Evolutionary conservation across 768 basidiomycete species (phyloP), one percentile per base, ranked within the genome.

Genomic region (Lactarius sp.): DNA sequence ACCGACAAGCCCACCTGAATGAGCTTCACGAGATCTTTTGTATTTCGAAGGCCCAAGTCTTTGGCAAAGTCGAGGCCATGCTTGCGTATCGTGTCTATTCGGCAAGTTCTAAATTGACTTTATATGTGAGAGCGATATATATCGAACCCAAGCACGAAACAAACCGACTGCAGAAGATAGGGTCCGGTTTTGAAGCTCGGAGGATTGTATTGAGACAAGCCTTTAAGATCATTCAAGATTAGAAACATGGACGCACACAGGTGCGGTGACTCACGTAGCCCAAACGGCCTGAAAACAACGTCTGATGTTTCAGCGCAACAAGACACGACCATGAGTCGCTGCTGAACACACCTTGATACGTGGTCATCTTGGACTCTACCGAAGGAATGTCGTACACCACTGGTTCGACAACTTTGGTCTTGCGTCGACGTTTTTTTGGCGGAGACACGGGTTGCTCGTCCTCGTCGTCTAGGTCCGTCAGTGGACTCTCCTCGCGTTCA

Each of bases 171-270:
- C 92, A 94, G 71, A 96, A 96, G 13, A 94, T 73, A 0, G 85
- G 74, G 18, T 83, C 81, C 0, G 92, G 91, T 67, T 87, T 91
- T 64, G 77, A 79, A 36, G 78, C 84, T 50, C 94, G 81, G 13
- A 96, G 74, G 16, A 97, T 78, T 0, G 94, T 94, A 70, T 94
- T 94, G 54, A 94, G 73, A 70, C 92, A 94, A 3, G 92, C 92
- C 71, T 94, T 49, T 49, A 3, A 34, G 7, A 57, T n/a, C 34
- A 27, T 22, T 59, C 46, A 13, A 52, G 22, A 50, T 50, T 16
- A 50, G 39, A 49, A 27, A 22, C 44, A 9, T 18, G 2, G 6
- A 42, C 16, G 10, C 16, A n/a, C 20, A 27, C 20, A 39, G 4
- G 18, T 5, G 20, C 2, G 9, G 46, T 12, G 8, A 54, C 60